A percentile compares a stretch with the other conserved stretches of the same genome.
Conservation (phyloP, 768 basidiomycete species). For the Phylloporus arenicola region DNA sequence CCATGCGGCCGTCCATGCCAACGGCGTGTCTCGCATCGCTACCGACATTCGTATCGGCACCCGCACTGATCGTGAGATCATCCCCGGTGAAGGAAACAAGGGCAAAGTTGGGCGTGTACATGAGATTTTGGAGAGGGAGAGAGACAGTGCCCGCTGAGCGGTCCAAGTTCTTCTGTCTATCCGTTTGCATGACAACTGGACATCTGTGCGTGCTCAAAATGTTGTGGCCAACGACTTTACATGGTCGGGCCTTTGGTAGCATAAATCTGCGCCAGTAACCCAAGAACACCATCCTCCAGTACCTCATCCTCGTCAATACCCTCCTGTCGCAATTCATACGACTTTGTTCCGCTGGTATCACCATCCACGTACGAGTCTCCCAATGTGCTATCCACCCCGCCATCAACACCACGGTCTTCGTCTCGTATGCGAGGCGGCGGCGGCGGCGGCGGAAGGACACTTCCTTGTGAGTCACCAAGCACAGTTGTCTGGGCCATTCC, state of each 20-base stretch:
- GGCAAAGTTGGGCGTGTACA: constrained; percentile 77
- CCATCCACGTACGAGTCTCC: constrained; percentile 74
- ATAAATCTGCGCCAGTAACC: constrained; percentile 84
- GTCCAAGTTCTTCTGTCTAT: neutral
- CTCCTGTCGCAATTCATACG: constrained; percentile 38
- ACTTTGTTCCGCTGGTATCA: constrained; percentile 35
- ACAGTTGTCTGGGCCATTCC: constrained; percentile 65
- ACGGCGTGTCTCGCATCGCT: constrained; percentile 70
- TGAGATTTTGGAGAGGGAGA: constrained; percentile 56
- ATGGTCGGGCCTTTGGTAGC: constrained; percentile 49
- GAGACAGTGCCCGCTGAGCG: neutral
- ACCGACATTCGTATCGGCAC: constrained; percentile 97
- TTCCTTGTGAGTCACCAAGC: constrained; percentile 72
- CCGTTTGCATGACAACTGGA: neutral
- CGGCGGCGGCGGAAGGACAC: constrained; percentile 26
- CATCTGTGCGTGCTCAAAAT: neutral
- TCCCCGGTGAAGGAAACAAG: constrained; percentile 66
- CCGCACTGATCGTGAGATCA: constrained; percentile 61
- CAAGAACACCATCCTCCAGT: constrained; percentile 77
- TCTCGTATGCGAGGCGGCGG: constrained; percentile 29
- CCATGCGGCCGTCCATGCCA: constrained; percentile 78
- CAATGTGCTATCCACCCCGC: constrained; percentile 55
- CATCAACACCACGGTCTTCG: constrained; percentile 48
- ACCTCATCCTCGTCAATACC: constrained; percentile 57
- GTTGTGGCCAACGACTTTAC: constrained; percentile 12